phyloP scores from a whole-genome alignment of 768 basidiomycete species.

The Cystobasidium tubakii region DNA sequence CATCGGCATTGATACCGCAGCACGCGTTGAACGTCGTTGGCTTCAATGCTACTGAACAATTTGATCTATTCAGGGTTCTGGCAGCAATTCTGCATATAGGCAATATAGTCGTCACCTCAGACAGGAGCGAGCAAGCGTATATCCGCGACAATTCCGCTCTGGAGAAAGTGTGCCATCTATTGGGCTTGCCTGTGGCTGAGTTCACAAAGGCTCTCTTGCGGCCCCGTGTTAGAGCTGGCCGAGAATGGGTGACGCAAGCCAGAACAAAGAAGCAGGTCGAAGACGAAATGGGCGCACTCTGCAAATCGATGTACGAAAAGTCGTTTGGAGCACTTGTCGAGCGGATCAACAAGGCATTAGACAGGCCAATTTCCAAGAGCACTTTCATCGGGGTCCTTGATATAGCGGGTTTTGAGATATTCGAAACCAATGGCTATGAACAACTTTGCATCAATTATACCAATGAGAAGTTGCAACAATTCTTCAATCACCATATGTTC shows the following conservation, averaged over 20 bases:
- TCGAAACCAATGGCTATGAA: constrained; percentile 63
- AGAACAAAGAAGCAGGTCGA: constrained; percentile 83
- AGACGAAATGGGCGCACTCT: constrained; percentile 82
- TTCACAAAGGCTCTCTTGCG: constrained; percentile 82
- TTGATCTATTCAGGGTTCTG: constrained; percentile 86
- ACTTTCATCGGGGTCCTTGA: constrained; percentile 97
- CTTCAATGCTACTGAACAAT: constrained; percentile 73
- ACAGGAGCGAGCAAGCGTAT: constrained; percentile 67
- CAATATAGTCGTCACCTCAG: constrained; percentile 70
- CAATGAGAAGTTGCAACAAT: constrained; percentile 96
- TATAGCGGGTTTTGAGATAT: constrained; percentile 98
- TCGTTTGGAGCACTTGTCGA: constrained; percentile 90
- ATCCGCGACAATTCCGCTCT: constrained; percentile 44
- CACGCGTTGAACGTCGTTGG: constrained; percentile 82
- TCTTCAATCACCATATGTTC: constrained; percentile 99
- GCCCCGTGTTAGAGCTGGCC: constrained; percentile 83
- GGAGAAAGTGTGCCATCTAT: constrained; percentile 70
- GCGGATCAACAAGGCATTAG: constrained; percentile 85
- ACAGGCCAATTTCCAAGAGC: constrained; percentile 75
- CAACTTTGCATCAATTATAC: constrained; percentile 98
- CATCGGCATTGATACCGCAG: constrained; percentile 54
- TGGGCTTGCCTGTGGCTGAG: constrained; percentile 79
- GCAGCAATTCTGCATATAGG: constrained; percentile 93
- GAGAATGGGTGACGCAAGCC: constrained; percentile 94
- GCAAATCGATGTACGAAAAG: constrained; percentile 96